These are phyloP conservation scores for Saturnispora halmiae DNA, from an alignment of 805 yeast species.

Conservation along the genomic window DNA sequence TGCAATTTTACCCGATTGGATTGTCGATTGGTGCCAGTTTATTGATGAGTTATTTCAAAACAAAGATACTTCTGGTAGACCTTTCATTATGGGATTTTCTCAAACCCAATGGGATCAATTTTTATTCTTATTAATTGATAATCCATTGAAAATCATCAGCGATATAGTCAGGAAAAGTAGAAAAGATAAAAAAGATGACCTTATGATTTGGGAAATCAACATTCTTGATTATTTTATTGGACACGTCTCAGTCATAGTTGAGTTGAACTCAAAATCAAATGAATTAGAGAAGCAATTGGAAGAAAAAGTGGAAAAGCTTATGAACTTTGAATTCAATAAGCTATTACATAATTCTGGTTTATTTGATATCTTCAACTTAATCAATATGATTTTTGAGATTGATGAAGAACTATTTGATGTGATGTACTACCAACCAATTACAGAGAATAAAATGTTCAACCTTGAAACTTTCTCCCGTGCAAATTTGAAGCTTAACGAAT, in stretches of 20 bases:
- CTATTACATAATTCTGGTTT: conserved; percentile 46
- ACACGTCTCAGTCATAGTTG: conserved; percentile 32
- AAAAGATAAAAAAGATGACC: conserved; percentile 22
- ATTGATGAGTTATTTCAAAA: conserved; percentile 49
- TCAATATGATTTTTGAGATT: conserved; percentile 65
- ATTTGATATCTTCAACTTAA: conserved; percentile 50
- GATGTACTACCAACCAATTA: conserved; percentile 54
- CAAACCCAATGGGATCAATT: conserved; percentile 31
- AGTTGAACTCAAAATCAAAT: conserved; percentile 17
- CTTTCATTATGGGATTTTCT: conserved; percentile 30
- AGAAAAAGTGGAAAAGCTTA: conserved; percentile 32
- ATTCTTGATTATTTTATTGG: conserved; percentile 50
- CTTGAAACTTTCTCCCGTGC: conserved; percentile 35
- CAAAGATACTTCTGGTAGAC: conserved; percentile 23
- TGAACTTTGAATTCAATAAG: conserved; percentile 36
- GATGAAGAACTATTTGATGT: conserved; percentile 51
- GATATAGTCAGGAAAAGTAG: conserved; percentile 8
- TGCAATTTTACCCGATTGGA: conserved; percentile 78
- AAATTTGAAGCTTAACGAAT: conserved; percentile 38
- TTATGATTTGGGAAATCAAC: conserved; percentile 43
- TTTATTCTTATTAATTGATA: conserved; percentile 35
- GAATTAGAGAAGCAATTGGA: conserved; percentile 30
- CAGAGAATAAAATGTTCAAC: conserved; percentile 50
- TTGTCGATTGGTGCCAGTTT: conserved; percentile 53
- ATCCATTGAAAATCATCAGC: conserved; percentile 35